These are phyloP conservation scores for Candida pseudofarinosa DNA, from an alignment of 805 yeast genomes.

Conservation along the genomic window DNA sequence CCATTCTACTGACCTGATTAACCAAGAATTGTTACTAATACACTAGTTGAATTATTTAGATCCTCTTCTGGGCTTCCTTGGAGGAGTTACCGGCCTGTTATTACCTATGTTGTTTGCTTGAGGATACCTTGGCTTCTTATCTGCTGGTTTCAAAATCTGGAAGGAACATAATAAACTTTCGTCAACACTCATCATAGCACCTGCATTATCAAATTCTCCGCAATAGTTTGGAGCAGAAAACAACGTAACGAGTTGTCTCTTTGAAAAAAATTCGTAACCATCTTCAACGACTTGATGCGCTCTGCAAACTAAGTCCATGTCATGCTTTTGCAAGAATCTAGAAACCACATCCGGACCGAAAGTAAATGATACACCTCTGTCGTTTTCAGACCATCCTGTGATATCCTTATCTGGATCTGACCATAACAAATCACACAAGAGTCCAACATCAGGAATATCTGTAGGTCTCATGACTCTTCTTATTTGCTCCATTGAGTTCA, in stretches of 20 bases:
- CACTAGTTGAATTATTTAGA: conserved; percentile 29
- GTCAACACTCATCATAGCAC: conserved; percentile 99
- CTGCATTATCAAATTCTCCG: conserved; percentile 98
- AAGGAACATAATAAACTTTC: conserved; percentile 94
- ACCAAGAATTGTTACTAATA: not conserved
- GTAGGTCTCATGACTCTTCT: conserved; percentile 99
- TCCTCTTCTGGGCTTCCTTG: conserved; percentile 53
- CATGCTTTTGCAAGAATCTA: conserved; percentile 93
- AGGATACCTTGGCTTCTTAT: conserved; percentile 75
- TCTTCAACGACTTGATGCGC: conserved; percentile 99
- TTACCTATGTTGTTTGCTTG: conserved; percentile 38
- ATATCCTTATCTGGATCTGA: conserved; percentile 98
- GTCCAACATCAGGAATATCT: conserved; percentile 96
- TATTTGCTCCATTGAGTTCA: conserved; percentile 97
- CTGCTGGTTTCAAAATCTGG: conserved; percentile 96
- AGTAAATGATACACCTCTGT: conserved; percentile 98
- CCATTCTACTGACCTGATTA: not conserved
- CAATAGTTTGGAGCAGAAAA: conserved; percentile 98
- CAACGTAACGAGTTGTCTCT: conserved; percentile 91
- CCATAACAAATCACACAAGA: conserved; percentile 95
- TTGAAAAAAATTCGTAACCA: conserved; percentile 95
- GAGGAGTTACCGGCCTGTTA: conserved; percentile 54
- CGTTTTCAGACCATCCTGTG: conserved; percentile 98
- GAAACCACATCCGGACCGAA: conserved; percentile 99
- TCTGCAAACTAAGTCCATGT: conserved; percentile 95